These are phyloP conservation scores for Mycena haematopus DNA, from an alignment of 768 basidiomycete species.

Conservation along the genomic window DNA sequence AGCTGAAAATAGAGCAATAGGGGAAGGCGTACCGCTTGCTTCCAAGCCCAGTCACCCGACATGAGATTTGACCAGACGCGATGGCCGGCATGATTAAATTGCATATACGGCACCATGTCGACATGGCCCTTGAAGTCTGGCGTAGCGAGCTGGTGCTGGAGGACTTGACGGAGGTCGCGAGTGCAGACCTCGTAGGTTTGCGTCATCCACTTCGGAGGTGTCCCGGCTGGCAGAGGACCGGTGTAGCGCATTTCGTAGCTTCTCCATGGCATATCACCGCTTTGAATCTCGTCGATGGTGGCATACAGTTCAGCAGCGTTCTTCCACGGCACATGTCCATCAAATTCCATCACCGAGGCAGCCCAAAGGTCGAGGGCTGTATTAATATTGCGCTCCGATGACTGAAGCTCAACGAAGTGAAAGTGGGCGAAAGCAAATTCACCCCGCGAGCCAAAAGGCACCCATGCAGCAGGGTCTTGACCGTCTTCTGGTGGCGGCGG, in stretches of 20 bases:
- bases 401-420: constrained; percentile 9
- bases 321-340: constrained; percentile 2
- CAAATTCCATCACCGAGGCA: not conserved
- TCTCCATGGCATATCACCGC: not conserved
- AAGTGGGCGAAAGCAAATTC: constrained; percentile 15
- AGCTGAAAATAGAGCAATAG: too few relatives aligned
- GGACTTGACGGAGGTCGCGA: not conserved
- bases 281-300: not conserved
- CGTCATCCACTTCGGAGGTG: constrained; percentile 15
- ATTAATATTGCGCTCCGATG: not conserved
- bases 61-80: constrained; percentile 36
- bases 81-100: constrained; percentile 33
- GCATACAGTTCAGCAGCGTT: constrained; percentile 22
- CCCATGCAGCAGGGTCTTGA: constrained; percentile 12
- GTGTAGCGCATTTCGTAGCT: constrained; percentile 6
- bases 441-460: not conserved
- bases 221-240: not conserved
- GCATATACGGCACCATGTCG: constrained; percentile 33
- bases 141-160: constrained; percentile 9
- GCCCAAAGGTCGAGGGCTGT: constrained; percentile 19
- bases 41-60: constrained; percentile 38
- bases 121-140: constrained; percentile 20
- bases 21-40: too few relatives aligned
- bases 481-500: constrained; percentile 5
- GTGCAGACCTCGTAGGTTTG: constrained; percentile 15